These are phyloP conservation scores for Clonostachys rosea DNA, from an alignment of 2,329 filamentous ascomycete genomes.

Conservation along the genomic window DNA sequence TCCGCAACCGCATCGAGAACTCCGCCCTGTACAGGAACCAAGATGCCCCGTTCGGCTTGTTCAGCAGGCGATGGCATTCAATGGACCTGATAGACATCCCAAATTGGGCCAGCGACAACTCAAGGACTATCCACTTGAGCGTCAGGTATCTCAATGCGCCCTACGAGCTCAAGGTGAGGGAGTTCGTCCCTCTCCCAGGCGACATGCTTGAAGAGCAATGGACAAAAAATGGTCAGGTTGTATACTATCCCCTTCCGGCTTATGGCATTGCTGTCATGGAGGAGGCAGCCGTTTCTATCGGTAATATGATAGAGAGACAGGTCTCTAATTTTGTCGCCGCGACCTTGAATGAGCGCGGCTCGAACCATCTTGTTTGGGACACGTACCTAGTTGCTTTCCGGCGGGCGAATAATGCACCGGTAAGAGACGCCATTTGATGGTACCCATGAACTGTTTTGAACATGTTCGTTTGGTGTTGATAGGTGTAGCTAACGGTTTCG, in stretches of 20 bases:
- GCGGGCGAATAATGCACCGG: too few relatives aligned
- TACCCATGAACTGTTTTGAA: too few relatives aligned
- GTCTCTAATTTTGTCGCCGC: too few relatives aligned
- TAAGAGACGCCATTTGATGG: too few relatives aligned
- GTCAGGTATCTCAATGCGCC: not conserved
- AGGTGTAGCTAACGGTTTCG: not conserved
- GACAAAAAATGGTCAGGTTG: not conserved
- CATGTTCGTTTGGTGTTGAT: too few relatives aligned
- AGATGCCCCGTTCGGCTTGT: constrained; percentile 1
- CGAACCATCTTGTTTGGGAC: too few relatives aligned
- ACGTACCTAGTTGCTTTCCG: too few relatives aligned
- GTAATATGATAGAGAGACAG: too few relatives aligned
- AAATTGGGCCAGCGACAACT: constrained; percentile 4
- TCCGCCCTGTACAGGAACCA: not conserved
- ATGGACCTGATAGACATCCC: constrained; percentile 7
- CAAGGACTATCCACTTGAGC: not conserved
- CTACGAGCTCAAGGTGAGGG: not conserved
- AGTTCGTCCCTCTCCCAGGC: not conserved
- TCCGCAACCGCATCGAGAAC: not conserved
- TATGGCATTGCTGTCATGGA: not conserved
- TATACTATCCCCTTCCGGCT: not conserved
- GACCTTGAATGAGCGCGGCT: too few relatives aligned
- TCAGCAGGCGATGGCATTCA: constrained; percentile 3
- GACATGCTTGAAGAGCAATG: not conserved
- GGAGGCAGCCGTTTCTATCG: not conserved